phyloP scores from a whole-genome alignment of 1,139 yeast species.

The Ogataea hybrid region DNA sequence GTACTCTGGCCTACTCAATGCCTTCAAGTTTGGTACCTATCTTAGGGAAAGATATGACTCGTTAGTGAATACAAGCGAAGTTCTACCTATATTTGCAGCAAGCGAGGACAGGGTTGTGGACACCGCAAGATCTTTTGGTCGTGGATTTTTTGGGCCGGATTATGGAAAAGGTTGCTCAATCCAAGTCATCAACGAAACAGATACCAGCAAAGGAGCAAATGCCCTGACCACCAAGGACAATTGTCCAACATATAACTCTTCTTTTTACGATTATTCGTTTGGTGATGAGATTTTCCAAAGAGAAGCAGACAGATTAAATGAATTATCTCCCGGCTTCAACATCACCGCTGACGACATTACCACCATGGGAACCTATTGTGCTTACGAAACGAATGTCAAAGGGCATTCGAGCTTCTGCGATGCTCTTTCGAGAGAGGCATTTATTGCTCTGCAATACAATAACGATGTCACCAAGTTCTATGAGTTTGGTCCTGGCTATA shows the following conservation, averaged over 20 bases:
- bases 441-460: conserved; percentile 40
- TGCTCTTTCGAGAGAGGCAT: conserved; percentile 48
- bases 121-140: no score
- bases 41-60: no score
- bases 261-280: neutral
- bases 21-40: conserved; percentile 15
- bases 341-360: conserved; percentile 38
- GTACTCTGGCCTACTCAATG: conserved; percentile 19
- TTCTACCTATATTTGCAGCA: no score
- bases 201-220: no score
- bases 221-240: conserved; percentile 13
- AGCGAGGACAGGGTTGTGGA: no score
- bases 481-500: conserved; percentile 49
- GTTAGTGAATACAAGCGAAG: no score
- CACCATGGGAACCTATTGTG: conserved; percentile 43
- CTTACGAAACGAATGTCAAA: conserved; percentile 47
- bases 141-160: no score
- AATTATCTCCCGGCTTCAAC: conserved; percentile 35
- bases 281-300: neutral
- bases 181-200: no score
- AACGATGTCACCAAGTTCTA: conserved; percentile 45
- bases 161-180: no score
- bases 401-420: conserved; percentile 49
- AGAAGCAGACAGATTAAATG: conserved; percentile 29
- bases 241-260: conserved; percentile 2